Percentiles rank a stretch among this genome's conserved stretches.
phyloP scores from a whole-genome alignment of 306 rosid genomes.

The Prunus salicina region DNA sequence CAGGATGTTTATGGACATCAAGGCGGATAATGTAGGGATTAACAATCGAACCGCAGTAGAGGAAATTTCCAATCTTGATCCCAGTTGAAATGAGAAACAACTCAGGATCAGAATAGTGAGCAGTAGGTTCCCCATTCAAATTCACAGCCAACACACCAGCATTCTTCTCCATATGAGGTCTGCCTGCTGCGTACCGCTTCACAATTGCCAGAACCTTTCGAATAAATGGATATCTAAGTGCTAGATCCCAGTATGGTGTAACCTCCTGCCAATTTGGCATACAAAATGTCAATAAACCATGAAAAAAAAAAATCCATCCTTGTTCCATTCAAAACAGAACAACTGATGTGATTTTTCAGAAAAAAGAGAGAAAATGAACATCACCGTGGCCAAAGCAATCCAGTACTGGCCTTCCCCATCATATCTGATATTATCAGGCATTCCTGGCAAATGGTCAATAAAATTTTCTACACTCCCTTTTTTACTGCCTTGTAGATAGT shows the following conservation, averaged over 20 bases:
- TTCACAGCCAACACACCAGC: constrained; percentile 58
- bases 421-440: constrained; percentile 74
- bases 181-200: constrained; percentile 12
- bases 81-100: constrained; percentile 42
- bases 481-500: constrained; percentile 49
- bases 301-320: background rate
- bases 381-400: constrained; percentile 55
- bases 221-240: constrained; percentile 43
- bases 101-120: constrained; percentile 46
- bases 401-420: constrained; percentile 70
- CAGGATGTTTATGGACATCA: constrained; percentile 44
- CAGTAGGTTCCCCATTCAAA: constrained; percentile 51
- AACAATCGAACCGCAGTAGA: constrained; percentile 53
- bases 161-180: constrained; percentile 22
- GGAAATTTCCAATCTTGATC: constrained; percentile 51
- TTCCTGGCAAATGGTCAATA: constrained; percentile 46
- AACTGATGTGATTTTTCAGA: background rate
- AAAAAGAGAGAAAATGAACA: background rate
- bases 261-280: constrained; percentile 37
- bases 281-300: background rate
- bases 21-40: constrained; percentile 49
- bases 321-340: background rate
- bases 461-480: constrained; percentile 61
- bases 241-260: constrained; percentile 27
- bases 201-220: constrained; percentile 40